Evolutionary conservation across 495 filamentous ascomycete species (phyloP).

Genomic region (Amphirosellinia nigrospora): DNA sequence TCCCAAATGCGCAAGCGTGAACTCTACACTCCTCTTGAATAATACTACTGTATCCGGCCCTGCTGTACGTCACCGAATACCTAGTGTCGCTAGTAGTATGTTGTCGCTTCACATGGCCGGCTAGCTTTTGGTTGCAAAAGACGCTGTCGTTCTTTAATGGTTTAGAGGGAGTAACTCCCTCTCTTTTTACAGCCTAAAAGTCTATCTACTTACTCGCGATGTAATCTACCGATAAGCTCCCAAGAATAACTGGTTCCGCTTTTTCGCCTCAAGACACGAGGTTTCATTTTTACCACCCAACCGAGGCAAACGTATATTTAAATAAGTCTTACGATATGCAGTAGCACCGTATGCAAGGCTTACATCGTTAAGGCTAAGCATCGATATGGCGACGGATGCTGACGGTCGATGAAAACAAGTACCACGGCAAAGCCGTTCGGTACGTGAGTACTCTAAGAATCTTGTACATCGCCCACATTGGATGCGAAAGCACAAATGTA

Average conservation of each 20-base stretch:
- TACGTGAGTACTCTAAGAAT: neutral
- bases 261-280: neutral
- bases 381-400: neutral
- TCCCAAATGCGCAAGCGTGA: neutral
- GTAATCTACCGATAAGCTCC: neutral
- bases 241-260: conserved; percentile 12
- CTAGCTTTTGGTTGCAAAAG: conserved; percentile 5
- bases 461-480: neutral
- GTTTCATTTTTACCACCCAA: conserved; percentile 16
- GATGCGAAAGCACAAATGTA: neutral
- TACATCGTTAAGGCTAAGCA: conserved; percentile 4
- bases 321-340: neutral
- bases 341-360: conserved; percentile 7
- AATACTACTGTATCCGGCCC: neutral
- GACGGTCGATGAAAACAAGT: neutral
- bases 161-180: neutral
- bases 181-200: neutral
- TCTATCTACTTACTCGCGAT: neutral
- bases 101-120: neutral
- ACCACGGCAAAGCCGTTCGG: neutral
- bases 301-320: neutral
- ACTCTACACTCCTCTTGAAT: neutral
- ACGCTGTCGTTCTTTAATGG: neutral
- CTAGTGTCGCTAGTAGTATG: neutral
- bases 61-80: neutral